phyloP scores from a whole-genome alignment of 805 yeast genomes.

The Candida piceae region DNA sequence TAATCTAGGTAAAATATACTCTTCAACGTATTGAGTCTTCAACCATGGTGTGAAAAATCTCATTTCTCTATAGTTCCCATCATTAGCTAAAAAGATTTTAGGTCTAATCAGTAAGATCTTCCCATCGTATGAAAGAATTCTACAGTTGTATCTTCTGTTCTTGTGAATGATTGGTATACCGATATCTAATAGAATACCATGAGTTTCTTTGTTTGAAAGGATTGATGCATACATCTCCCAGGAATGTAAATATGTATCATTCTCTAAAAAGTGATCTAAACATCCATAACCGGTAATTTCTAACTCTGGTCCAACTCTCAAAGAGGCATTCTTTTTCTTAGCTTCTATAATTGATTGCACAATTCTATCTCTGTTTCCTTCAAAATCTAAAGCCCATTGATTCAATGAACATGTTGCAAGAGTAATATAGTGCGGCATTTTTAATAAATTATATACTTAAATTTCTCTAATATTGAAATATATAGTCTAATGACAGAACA shows the following conservation, averaged over 20 bases:
- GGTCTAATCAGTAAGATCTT: constrained; percentile 84
- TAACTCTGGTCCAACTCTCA: constrained; percentile 95
- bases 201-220: constrained; percentile 58
- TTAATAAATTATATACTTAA: no score
- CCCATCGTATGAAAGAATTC: constrained; percentile 77
- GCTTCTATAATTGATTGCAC: constrained; percentile 75
- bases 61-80: constrained; percentile 98
- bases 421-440: constrained; percentile 84
- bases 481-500: no score
- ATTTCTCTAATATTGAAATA: no score
- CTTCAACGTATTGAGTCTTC: constrained; percentile 70
- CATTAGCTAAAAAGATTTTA: constrained; percentile 89
- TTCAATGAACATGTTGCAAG: constrained; percentile 91
- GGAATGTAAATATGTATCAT: constrained; percentile 80
- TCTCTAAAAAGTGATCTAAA: constrained; percentile 88
- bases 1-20: constrained; percentile 62
- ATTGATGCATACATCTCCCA: constrained; percentile 94
- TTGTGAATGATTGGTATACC: constrained; percentile 94
- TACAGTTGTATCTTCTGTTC: constrained; percentile 85
- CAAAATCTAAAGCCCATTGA: constrained; percentile 98
- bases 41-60: constrained; percentile 95
- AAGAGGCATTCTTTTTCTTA: constrained; percentile 64
- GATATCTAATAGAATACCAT: constrained; percentile 77
- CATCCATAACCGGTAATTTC: constrained; percentile 95
- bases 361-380: constrained; percentile 92